Base-by-base conservation (phyloP, 2,329 filamentous ascomycete genomes). In the Pleochaeta shiraiana region DNA sequence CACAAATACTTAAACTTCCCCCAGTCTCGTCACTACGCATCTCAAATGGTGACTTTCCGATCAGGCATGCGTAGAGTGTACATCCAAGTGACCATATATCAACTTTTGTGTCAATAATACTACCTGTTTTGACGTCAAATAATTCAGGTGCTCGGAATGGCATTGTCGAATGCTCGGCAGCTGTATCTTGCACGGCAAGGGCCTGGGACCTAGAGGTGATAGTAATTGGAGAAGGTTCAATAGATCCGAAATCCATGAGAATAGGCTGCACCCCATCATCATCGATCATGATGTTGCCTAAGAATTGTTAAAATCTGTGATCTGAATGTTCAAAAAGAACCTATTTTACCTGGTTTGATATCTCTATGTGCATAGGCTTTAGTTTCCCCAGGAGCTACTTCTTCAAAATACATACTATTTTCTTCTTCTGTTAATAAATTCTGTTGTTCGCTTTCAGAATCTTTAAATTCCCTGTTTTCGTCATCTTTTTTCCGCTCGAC, bases 11-110 rank as follows among this genome's bases (percentile, higher is more conserved):
- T 68, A 98, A 77, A 68, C 87, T 93, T 55, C 93, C 93, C 68
- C 93, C 93, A 0, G 93, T 97, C 77, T 98, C 92, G 74, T 98
- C 93, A 68, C 86, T 92, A 67, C 93, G 86, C 73, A 91, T 88
- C 78, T 98, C 93, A 71, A 98, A 98, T 1, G 93, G 93, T 16
- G 88, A 95, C 75, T 98, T 97, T 68, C 93, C 93, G 31, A 97
- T 90, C 11, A 98, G 81, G 72, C 93, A 97, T 43, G 93, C 93
- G 75, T 95, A 98, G 55, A 98, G 79, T n/a, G 93, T 97, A 78
- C 93, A 97, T 63, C 93, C 93, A 26, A 98, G 77, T 19, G 89
- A 95, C 93, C 93, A 98, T 68, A 98, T 95, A 74, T 98, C 93
- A 47, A 95, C 90, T 74, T 96, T 96, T 14, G 91, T 95, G 75